Conservation (phyloP, 768 basidiomycete species). For the Lactarius psammicola region DNA sequence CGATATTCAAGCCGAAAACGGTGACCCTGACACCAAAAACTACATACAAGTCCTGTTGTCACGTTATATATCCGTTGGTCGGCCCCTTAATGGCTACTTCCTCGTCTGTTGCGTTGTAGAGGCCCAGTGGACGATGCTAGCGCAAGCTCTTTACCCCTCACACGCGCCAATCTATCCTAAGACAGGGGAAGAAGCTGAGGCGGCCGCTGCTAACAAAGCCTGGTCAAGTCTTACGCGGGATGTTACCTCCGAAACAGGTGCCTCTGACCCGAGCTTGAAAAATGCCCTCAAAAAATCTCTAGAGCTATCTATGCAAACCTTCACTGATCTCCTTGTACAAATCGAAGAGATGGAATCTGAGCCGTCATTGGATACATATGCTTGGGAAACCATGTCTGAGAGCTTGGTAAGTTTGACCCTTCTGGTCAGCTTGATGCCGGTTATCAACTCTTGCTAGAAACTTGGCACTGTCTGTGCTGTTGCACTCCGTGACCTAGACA, state of each 20-base stretch:
- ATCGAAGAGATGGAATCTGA: conserved; percentile 81
- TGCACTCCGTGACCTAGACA: conserved; percentile 64
- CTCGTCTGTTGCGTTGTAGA: conserved; percentile 88
- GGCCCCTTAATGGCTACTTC: conserved; percentile 85
- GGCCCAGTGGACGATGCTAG: conserved; percentile 80
- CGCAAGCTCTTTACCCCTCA: conserved; percentile 56
- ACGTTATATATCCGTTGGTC: conserved; percentile 69
- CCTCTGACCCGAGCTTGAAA: conserved; percentile 34
- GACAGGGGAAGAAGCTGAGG: conserved; percentile 51
- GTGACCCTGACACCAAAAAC: conserved; percentile 50
- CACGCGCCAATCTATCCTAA: conserved; percentile 18
- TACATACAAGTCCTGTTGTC: conserved; percentile 70
- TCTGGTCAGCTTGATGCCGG: neutral
- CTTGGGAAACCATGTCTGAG: conserved; percentile 92
- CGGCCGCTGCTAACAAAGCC: conserved; percentile 80
- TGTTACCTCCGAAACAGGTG: conserved; percentile 45
- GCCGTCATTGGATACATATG: conserved; percentile 80
- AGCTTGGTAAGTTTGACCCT: conserved; percentile 56
- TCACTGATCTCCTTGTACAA: conserved; percentile 72
- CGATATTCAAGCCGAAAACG: conserved; percentile 53
- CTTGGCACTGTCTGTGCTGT: conserved; percentile 78
- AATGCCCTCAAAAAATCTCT: conserved; percentile 47
- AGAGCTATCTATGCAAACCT: conserved; percentile 67
- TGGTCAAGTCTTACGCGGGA: conserved; percentile 69
- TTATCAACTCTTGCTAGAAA: conserved; percentile 54